Percentiles rank a stretch among this genome's conserved stretches.
Conservation (phyloP, 2,329 filamentous ascomycete species). For the Chrysoporthe puriensis region DNA sequence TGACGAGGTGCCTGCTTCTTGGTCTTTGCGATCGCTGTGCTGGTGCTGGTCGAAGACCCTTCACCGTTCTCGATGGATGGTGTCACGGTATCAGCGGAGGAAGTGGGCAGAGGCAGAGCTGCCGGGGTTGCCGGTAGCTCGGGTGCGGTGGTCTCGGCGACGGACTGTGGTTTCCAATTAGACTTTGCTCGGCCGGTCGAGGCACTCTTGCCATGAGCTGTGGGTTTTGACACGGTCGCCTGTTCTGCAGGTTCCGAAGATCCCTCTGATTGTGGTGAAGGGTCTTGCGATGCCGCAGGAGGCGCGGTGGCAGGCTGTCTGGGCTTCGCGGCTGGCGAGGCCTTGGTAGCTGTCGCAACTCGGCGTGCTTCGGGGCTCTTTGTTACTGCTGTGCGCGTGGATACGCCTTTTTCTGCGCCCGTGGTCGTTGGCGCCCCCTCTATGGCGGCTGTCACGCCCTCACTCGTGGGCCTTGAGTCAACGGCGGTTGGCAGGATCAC, state of each 20-base stretch:
- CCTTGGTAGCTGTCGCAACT: conserved; percentile 1
- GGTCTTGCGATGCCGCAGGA: background rate
- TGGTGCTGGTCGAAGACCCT: conserved; percentile 8
- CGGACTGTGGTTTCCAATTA: conserved; percentile 13
- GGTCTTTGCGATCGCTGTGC: background rate
- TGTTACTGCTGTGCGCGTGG: background rate
- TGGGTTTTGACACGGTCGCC: background rate
- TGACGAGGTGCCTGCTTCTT: conserved; percentile 26
- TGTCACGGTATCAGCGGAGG: conserved; percentile 7
- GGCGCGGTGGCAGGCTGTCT: background rate
- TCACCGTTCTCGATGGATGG: conserved; percentile 21
- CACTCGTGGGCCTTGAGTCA: conserved; percentile 5
- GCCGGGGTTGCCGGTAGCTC: conserved; percentile 8
- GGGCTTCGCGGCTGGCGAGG: background rate
- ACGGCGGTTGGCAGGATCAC: conserved; percentile 17
- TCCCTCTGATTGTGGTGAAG: background rate
- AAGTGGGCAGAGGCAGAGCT: background rate
- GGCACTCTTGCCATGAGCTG: conserved; percentile 4
- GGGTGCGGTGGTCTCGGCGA: conserved; percentile 17
- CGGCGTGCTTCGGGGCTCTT: conserved; percentile 18
- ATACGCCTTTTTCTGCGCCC: background rate
- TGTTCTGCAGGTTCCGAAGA: background rate
- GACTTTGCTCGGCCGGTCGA: conserved; percentile 15
- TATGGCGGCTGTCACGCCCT: background rate
- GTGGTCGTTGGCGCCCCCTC: background rate